A percentile compares a stretch with the other conserved stretches of the same genome.
These are phyloP conservation scores for Calonectria hawksworthii DNA, from an alignment of 2,329 filamentous ascomycete species.

Conservation along the genomic window DNA sequence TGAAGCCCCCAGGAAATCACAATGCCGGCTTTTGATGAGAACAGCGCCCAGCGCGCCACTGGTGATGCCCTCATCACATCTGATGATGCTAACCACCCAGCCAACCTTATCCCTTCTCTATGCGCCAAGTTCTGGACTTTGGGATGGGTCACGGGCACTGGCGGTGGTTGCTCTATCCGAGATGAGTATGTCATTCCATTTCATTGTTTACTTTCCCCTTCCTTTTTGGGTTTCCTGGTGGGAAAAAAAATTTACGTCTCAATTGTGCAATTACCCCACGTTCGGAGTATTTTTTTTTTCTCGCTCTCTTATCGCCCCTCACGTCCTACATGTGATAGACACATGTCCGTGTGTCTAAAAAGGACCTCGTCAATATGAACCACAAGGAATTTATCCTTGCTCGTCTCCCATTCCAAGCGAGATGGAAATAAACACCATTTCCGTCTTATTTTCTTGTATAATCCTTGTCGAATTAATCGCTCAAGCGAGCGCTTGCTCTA, in stretches of 20 bases:
- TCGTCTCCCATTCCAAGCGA: neutral
- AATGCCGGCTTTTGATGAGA: conserved; percentile 36
- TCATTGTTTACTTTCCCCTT: conserved; percentile 14
- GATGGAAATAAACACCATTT: neutral
- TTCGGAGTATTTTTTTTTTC: neutral
- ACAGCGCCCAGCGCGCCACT: conserved; percentile 31
- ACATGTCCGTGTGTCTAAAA: neutral
- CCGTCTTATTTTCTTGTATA: neutral
- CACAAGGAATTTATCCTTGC: neutral
- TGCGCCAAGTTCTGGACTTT: conserved; percentile 96
- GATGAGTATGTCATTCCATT: conserved; percentile 64
- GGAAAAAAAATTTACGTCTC: neutral
- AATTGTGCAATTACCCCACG: neutral
- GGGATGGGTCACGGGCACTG: conserved; percentile 94
- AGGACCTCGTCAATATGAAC: neutral
- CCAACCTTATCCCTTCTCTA: conserved; percentile 93
- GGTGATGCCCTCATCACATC: conserved; percentile 66
- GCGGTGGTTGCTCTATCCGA: conserved; percentile 84
- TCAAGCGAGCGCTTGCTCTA: neutral
- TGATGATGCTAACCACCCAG: conserved; percentile 85
- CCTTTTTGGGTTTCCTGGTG: neutral
- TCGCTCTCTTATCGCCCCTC: neutral
- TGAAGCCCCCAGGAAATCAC: conserved; percentile 3
- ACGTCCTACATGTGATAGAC: neutral
- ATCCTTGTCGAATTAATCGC: neutral